Evolutionary conservation across 2,329 filamentous ascomycete species (phyloP), one percentile per base, ranked within the genome.

Genomic region (Fusarium hainanense): DNA sequence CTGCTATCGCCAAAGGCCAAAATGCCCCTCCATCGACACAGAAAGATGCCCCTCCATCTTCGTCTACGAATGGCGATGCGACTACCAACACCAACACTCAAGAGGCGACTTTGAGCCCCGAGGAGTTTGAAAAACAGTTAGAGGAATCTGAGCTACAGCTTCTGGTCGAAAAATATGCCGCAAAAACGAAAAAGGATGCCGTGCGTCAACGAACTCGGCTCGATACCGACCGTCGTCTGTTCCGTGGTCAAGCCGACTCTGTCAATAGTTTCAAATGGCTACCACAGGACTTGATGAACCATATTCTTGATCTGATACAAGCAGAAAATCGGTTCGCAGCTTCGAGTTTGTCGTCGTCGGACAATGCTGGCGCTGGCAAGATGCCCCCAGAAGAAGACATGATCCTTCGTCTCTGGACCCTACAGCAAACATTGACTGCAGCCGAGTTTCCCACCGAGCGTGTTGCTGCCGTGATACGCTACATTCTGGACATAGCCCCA

Each of bases 101-200:
- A 32, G 72, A 81, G 54, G 82, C 88, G 57, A 82, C 87, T 28
- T 81, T 95, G 69, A 93, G 89, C 50, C 91, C 95, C 2, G 95
- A 98, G 77, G 93, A 98, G 78, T 92, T 98, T 54, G 96, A 98
- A 77, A 90, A 84, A 68, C 93, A 97, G 75, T 87, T 98, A 18
- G 93, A 98, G 78, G 91, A 94, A 74, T 92, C 93, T n/a, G 93
- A 97, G 74, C 84, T 99, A 40, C 94, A 98, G 79, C 82, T 93
- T 23, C 82, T 98, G 8, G 91, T 98, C 18, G 95, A 98, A 68
- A 96, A 94, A 76, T 84, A 95, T 79, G 90, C 91, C 0, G 82
- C 87, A 42, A 97, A 95, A 79, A 90, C 91, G 66, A 91, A 91
- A 72, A 90, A 91, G 74, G 94, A 98, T 80, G 90, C 91, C 18